phyloP scores from a whole-genome alignment of 2,329 filamentous ascomycete genomes.

The Pseudofabraea citricarpa region DNA sequence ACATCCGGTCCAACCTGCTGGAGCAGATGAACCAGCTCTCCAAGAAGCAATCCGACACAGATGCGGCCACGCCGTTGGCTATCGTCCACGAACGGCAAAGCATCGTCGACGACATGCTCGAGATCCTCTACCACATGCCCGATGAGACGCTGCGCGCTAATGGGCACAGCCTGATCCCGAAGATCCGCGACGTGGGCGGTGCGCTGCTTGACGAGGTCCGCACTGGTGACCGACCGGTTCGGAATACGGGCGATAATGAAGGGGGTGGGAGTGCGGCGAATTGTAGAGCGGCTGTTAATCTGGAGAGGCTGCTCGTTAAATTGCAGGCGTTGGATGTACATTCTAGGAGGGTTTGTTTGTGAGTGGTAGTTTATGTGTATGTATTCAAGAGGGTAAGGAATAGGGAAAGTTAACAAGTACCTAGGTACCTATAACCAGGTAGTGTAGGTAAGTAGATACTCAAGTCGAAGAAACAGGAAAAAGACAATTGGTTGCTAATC shows the following conservation, averaged over 20 bases:
- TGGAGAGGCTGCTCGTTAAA: conserved; percentile 5
- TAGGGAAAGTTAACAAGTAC: too few relatives aligned
- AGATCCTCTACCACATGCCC: conserved; percentile 31
- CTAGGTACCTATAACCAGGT: too few relatives aligned
- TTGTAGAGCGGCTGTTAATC: conserved; percentile 4
- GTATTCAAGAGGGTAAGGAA: too few relatives aligned
- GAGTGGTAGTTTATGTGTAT: too few relatives aligned
- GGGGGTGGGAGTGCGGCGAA: background rate
- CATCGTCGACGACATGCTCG: conserved; percentile 31
- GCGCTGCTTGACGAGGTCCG: conserved; percentile 24
- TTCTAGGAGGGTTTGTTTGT: too few relatives aligned
- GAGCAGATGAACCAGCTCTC: conserved; percentile 23
- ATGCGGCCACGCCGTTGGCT: background rate
- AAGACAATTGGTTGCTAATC: too few relatives aligned
- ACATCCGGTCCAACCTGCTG: conserved; percentile 32
- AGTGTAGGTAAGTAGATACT: too few relatives aligned
- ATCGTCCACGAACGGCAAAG: conserved; percentile 23
- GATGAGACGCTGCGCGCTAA: conserved; percentile 28
- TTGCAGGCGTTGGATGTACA: conserved; percentile 17
- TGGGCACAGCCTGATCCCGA: conserved; percentile 18
- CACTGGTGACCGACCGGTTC: conserved; percentile 1
- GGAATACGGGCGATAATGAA: too few relatives aligned
- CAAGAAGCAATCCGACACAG: background rate
- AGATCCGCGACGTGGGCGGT: conserved; percentile 32
- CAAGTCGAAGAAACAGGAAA: too few relatives aligned